These are phyloP conservation scores for Effrenium voratum DNA, from an alignment of 73 alveolate genomes.

Conservation along the genomic window DNA sequence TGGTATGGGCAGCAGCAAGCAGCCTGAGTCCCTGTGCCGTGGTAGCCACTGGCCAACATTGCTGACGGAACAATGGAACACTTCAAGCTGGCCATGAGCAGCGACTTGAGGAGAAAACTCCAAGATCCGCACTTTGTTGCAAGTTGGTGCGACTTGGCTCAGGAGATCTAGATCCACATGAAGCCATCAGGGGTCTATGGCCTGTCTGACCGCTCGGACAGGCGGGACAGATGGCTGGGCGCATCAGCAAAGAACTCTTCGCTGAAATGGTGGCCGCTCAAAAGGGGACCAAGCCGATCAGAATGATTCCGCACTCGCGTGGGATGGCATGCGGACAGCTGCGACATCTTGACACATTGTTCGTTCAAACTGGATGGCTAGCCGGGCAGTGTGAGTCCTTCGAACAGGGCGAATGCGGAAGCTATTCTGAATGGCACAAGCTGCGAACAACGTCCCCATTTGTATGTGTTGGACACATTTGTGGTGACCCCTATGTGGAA, in stretches of 20 bases:
- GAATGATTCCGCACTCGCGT: not conserved
- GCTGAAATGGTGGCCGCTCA: conserved; percentile 31
- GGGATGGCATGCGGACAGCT: conserved; percentile 16
- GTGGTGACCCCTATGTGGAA: conserved; percentile 38
- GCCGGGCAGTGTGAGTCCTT: not conserved
- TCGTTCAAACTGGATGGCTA: conserved; percentile 27
- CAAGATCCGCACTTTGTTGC: conserved; percentile 37
- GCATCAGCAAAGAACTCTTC: conserved; percentile 28
- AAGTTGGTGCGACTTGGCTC: conserved; percentile 21
- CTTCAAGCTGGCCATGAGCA: too few species aligned
- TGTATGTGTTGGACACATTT: conserved; percentile 28
- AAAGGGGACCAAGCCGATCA: not conserved
- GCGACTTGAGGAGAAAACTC: not conserved
- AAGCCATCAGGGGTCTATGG: conserved; percentile 40
- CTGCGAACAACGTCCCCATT: not conserved
- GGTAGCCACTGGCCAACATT: too few species aligned
- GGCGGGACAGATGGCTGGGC: not conserved
- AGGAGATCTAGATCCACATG: conserved; percentile 38
- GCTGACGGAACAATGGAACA: too few species aligned
- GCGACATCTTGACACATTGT: conserved; percentile 23
- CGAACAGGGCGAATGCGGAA: not conserved
- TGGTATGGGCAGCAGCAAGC: too few species aligned
- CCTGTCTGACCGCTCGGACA: not conserved
- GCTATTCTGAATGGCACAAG: not conserved
- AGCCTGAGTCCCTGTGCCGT: too few species aligned